Base-by-base conservation (phyloP, 1,284 basidiomycete genomes). In the Calocybe gambosa region DNA sequence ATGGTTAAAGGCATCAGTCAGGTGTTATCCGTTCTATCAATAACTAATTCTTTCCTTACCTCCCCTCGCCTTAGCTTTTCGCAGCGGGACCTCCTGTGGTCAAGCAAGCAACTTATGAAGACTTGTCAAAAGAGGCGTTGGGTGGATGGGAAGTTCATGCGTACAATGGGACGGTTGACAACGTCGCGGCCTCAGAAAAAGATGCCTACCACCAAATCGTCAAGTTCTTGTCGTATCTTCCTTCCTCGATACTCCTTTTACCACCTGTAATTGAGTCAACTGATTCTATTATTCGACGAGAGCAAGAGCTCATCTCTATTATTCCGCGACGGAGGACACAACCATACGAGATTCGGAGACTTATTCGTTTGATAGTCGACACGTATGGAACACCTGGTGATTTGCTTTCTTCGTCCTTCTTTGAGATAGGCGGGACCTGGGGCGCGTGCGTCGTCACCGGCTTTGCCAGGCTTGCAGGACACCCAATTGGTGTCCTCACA, bases 141-240 rank as follows among this genome's bases (percentile, higher is more conserved):
- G 68, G 69, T 0, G 68, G 68, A 0, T 69, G 66, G 65, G 63
- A 67, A 37, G 67, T 70, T 13, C 69, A 70, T 34, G 67, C 60
- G 0, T 60, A 59, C 4, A 71, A 71, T 38, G 68, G 68, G 2
- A 65, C 68, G 1, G 63, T 70, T 1, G 68, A 70, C 53, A 70
- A 70, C 39, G 60, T 70, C 16, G 67, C 66, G 2, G 55, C 52
- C 0, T 67, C 69, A 5, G 68, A 72, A 47, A 49, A 52, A 2
- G 69, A 70, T 25, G 69, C 69, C 2, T 69, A 69, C 46, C 45
- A 51, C 2, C 68, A 70, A 50, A 66, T 71, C 33, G 58, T 59
- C 16, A 50, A 39, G 8, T 70, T 70, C 50, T 58, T 72, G 5
- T 70, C 68, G 1, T 72, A 65, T 50, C 62, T 70, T 5, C 70